These are phyloP conservation scores for Nosema muscidifuracis DNA, from an alignment of 371 early-diverging fungal genomes.

Conservation along the genomic window DNA sequence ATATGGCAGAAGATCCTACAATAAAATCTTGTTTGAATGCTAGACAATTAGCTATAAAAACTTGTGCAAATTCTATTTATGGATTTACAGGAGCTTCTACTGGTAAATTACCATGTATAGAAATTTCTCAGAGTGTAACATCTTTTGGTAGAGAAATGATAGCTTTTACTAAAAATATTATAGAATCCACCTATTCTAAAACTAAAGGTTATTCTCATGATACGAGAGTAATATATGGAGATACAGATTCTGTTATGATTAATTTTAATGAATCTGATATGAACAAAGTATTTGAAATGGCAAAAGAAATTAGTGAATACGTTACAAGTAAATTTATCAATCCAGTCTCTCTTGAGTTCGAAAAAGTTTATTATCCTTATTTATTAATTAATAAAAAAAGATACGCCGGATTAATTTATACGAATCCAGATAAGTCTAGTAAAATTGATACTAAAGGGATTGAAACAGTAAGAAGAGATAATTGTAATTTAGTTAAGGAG, in stretches of 20 bases:
- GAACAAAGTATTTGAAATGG: conserved; percentile 48
- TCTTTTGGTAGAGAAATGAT: conserved; percentile 97
- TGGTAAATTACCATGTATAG: conserved; percentile 89
- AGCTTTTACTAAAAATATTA: conserved; percentile 74
- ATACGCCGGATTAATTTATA: conserved; percentile 81
- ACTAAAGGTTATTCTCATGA: conserved; percentile 78
- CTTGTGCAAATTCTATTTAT: conserved; percentile 97
- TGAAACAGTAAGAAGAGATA: conserved; percentile 98
- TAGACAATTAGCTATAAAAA: conserved; percentile 90
- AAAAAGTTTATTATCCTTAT: conserved; percentile 96
- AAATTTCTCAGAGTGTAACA: conserved; percentile 94
- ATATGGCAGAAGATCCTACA: conserved; percentile 73
- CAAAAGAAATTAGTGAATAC: conserved; percentile 66
- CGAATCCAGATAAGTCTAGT: conserved; percentile 76
- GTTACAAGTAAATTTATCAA: conserved; percentile 78
- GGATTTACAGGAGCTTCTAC: conserved; percentile 96
- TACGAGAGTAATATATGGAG: conserved; percentile 92
- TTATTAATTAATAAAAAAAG: conserved; percentile 97
- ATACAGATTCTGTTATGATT: conserved; percentile 99
- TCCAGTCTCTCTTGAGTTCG: conserved; percentile 96
- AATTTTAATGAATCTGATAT: conserved; percentile 73
- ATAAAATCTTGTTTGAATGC: conserved; percentile 85
- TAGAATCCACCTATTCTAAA: conserved; percentile 74
- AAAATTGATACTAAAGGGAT: conserved; percentile 97
- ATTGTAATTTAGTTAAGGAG: conserved; percentile 81